Conservation (phyloP, 2,329 filamentous ascomycete genomes). For the Aspergillus oerlinghausenensis region DNA sequence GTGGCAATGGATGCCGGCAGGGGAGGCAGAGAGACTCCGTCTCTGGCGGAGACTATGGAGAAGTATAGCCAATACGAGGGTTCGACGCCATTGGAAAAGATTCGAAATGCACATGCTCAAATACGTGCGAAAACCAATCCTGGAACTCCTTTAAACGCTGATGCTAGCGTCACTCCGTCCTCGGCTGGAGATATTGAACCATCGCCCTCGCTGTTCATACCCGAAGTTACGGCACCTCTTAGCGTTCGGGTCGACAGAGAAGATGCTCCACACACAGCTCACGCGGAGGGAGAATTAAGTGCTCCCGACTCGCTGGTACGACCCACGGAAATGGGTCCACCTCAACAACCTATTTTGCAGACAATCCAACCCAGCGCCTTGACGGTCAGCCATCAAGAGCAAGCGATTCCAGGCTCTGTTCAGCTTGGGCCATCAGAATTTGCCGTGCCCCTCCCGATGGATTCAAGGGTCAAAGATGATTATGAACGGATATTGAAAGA, state of each 20-base stretch:
- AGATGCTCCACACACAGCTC: conserved; percentile 14
- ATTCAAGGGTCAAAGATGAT: conserved; percentile 40
- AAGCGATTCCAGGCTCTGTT: conserved; percentile 28
- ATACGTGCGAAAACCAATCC: conserved; percentile 20
- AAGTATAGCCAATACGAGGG: conserved; percentile 26
- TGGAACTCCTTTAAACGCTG: conserved; percentile 15
- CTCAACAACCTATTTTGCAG: conserved; percentile 21
- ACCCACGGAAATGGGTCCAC: conserved; percentile 22
- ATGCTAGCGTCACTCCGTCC: conserved; percentile 38
- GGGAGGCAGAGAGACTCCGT: conserved; percentile 10
- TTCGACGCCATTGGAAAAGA: conserved; percentile 27
- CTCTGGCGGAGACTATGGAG: conserved; percentile 20
- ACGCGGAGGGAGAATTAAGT: conserved; percentile 14
- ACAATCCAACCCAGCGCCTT: conserved; percentile 37
- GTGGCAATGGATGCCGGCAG: conserved; percentile 18
- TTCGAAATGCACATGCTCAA: conserved; percentile 27
- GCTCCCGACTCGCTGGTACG: conserved; percentile 24
- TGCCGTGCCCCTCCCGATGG: conserved; percentile 40
- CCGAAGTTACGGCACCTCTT: conserved; percentile 30
- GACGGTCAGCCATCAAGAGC: conserved; percentile 23
- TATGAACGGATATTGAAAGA: conserved; percentile 33
- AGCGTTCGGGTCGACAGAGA: conserved; percentile 34
- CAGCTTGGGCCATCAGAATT: conserved; percentile 37
- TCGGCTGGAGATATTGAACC: conserved; percentile 39
- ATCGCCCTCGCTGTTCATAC: conserved; percentile 20